phyloP scores from a whole-genome alignment of 2,329 filamentous ascomycete genomes.

The Hypoxylon sp. region DNA sequence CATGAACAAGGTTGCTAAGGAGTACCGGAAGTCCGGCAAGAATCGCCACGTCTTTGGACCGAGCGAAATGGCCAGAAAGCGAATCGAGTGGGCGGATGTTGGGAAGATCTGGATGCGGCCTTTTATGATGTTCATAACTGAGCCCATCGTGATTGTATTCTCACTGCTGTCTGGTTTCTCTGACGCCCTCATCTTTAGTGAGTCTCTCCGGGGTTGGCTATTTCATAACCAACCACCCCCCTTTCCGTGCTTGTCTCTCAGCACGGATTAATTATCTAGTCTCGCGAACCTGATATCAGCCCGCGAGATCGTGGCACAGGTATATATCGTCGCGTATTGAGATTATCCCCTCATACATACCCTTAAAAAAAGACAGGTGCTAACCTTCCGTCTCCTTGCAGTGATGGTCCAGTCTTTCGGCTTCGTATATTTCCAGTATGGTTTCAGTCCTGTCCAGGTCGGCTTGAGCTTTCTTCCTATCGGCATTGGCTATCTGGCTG shows the following conservation, averaged over 20 bases:
- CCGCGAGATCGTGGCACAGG: neutral
- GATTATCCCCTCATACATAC: neutral
- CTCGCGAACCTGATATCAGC: neutral
- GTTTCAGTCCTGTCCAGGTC: constrained; percentile 67
- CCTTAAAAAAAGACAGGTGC: neutral
- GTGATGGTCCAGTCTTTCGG: constrained; percentile 78
- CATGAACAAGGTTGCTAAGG: constrained; percentile 82
- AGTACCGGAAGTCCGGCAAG: constrained; percentile 69
- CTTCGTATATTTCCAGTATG: constrained; percentile 76
- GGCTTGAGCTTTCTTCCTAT: constrained; percentile 75
- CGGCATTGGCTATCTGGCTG: constrained; percentile 73
- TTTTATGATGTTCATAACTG: constrained; percentile 79
- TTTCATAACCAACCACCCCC: neutral
- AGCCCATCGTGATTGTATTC: constrained; percentile 78
- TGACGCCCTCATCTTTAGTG: constrained; percentile 78
- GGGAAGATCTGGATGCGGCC: constrained; percentile 70
- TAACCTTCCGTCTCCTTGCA: constrained; percentile 11
- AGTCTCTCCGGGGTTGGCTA: constrained; percentile 4
- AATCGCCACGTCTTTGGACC: constrained; percentile 75
- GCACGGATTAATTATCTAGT: too few relatives aligned
- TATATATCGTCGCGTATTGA: neutral
- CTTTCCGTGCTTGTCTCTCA: neutral
- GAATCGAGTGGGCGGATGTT: constrained; percentile 70
- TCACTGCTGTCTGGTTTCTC: constrained; percentile 79
- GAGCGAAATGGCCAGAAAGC: constrained; percentile 72